A percentile compares a stretch with the other conserved stretches of the same genome.
Conservation (phyloP, 768 basidiomycete genomes). For the Dentipellis sp. region DNA sequence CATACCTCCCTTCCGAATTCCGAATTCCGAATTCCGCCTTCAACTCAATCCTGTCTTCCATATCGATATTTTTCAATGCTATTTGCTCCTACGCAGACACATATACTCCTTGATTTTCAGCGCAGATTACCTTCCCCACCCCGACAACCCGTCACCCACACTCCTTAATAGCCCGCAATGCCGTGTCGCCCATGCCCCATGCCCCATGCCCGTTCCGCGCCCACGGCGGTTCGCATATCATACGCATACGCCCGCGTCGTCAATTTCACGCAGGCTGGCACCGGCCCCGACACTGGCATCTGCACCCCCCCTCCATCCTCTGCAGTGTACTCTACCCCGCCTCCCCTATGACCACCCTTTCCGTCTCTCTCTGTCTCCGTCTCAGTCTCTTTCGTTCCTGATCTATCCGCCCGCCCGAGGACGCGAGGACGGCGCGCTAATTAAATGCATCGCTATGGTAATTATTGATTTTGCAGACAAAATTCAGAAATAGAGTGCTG, state of each 20-base stretch:
- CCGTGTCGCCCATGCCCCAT: neutral
- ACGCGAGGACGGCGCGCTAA: neutral
- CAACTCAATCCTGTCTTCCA: neutral
- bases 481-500: neutral
- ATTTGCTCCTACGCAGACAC: neutral
- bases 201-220: neutral
- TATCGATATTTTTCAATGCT: neutral
- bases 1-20: neutral
- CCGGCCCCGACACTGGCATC: neutral
- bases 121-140: neutral
- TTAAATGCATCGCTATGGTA: neutral
- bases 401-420: neutral
- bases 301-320: neutral
- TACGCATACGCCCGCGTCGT: too few relatives aligned
- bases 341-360: neutral
- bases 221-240: neutral
- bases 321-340: neutral
- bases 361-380: neutral
- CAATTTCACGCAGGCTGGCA: neutral
- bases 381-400: too few relatives aligned
- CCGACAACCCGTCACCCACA: neutral
- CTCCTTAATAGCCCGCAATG: neutral
- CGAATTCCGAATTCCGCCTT: neutral
- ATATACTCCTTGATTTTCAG: too few relatives aligned
- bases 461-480: neutral